phyloP scores from a whole-genome alignment of 495 filamentous ascomycete species.

The Penicillium bovifimosum region DNA sequence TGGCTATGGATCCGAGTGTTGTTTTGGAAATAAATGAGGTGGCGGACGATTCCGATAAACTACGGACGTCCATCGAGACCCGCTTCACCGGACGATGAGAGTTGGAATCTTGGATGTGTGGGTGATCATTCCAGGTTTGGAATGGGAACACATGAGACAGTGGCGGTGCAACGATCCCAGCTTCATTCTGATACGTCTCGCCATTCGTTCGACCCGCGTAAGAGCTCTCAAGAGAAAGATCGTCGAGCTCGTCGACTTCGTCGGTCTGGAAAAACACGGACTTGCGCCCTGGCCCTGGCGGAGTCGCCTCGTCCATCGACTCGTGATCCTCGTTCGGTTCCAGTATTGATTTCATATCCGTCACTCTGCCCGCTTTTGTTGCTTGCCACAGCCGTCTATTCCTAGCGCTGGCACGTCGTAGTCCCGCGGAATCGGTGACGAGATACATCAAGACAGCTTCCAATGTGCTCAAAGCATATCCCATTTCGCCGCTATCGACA shows the following conservation, averaged over 20 bases:
- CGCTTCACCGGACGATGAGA: slow-evolving; percentile 50
- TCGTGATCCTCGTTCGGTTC: slow-evolving; percentile 57
- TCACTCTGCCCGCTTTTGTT: slow-evolving; percentile 64
- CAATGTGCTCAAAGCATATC: slow-evolving; percentile 93
- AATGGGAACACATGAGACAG: slow-evolving; percentile 89
- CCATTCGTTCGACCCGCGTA: slow-evolving; percentile 22
- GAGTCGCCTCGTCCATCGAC: slow-evolving; percentile 33
- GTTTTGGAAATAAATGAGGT: slow-evolving; percentile 72
- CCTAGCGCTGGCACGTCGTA: slow-evolving; percentile 75
- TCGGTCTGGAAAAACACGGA: slow-evolving; percentile 39
- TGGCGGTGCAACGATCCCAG: slow-evolving; percentile 52
- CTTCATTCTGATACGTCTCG: slow-evolving; percentile 22
- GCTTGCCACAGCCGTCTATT: slow-evolving; percentile 91
- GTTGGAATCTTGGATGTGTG: slow-evolving; percentile 43
- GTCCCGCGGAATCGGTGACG: slow-evolving; percentile 68
- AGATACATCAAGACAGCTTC: slow-evolving; percentile 94
- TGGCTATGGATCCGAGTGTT: slow-evolving; percentile 62
- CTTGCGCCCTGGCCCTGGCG: slow-evolving; percentile 34
- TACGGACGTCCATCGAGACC: slow-evolving; percentile 83
- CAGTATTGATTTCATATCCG: slow-evolving; percentile 71
- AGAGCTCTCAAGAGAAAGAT: slow-evolving; percentile 19
- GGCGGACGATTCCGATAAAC: slow-evolving; percentile 78
- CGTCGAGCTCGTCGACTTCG: slow-evolving; percentile 33
- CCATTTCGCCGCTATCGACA: slow-evolving; percentile 94
- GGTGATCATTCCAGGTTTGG: slow-evolving; percentile 48